Conservation (phyloP, 2,329 filamentous ascomycete species). For the Scopulariopsis brevicaulis region DNA sequence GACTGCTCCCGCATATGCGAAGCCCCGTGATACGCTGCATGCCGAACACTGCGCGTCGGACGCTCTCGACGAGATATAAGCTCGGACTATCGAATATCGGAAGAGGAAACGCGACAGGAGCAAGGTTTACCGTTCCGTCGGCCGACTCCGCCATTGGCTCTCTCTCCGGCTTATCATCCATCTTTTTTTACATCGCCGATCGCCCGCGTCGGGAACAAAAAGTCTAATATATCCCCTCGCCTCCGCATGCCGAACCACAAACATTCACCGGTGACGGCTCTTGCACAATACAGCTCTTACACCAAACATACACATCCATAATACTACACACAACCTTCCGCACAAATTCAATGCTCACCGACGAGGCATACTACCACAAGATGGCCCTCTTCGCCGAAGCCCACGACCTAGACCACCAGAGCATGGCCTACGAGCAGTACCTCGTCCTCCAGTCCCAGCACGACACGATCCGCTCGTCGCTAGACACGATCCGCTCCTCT, state of each 20-base stretch:
- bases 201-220: background rate
- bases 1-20: background rate
- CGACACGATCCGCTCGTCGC: conserved; percentile 36
- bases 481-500: conserved; percentile 34
- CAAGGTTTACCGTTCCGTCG: background rate
- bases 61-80: background rate
- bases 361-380: background rate
- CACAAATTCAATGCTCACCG: background rate
- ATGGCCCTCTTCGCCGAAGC: conserved; percentile 1
- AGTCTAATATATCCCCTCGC: background rate
- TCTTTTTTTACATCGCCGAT: background rate
- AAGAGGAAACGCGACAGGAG: background rate
- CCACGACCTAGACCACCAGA: conserved; percentile 17
- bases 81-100: background rate
- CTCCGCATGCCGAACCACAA: background rate
- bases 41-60: background rate
- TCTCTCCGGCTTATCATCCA: background rate
- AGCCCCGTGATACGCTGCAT: background rate
- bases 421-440: conserved; percentile 41
- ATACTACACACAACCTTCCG: background rate
- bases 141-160: background rate
- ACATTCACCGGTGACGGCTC: background rate
- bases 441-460: conserved; percentile 41
- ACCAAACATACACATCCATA: background rate
- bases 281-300: background rate